These are phyloP conservation scores for Phyllosticta paracitricarpa DNA, from an alignment of 2,329 filamentous ascomycete genomes.

Conservation along the genomic window DNA sequence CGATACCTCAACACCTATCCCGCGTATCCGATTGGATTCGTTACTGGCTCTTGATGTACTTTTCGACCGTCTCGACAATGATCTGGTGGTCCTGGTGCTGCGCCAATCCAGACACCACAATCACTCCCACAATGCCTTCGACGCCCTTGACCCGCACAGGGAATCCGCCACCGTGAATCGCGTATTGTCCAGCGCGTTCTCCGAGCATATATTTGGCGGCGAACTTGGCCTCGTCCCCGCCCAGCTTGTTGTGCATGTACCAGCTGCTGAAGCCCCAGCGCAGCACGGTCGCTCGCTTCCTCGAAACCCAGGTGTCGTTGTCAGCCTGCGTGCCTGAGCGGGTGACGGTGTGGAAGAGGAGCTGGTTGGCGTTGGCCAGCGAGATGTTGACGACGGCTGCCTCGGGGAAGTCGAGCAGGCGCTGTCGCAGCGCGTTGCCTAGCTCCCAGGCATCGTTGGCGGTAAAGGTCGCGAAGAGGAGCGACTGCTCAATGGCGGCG, in stretches of 20 bases:
- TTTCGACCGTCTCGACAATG: slow-evolving; percentile 58
- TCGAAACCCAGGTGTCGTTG: slow-evolving; percentile 51
- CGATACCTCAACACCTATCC: not conserved
- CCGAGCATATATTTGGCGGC: slow-evolving; percentile 55
- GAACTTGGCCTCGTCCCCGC: slow-evolving; percentile 55
- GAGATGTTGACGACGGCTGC: slow-evolving; percentile 55
- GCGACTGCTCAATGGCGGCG: slow-evolving; percentile 31
- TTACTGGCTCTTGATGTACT: slow-evolving; percentile 30
- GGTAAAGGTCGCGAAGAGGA: slow-evolving; percentile 49
- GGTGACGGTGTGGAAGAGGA: slow-evolving; percentile 61
- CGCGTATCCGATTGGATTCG: not conserved
- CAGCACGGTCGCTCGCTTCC: slow-evolving; percentile 64
- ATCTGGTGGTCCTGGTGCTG: slow-evolving; percentile 70
- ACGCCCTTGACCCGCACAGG: slow-evolving; percentile 63
- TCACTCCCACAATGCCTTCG: slow-evolving; percentile 64
- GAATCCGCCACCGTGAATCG: slow-evolving; percentile 68
- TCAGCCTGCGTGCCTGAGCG: slow-evolving; percentile 60
- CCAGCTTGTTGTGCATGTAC: slow-evolving; percentile 60
- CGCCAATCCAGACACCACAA: slow-evolving; percentile 66
- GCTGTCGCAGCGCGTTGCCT: slow-evolving; percentile 52
- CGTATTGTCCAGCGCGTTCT: slow-evolving; percentile 49
- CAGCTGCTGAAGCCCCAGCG: slow-evolving; percentile 62
- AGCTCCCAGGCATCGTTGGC: slow-evolving; percentile 55
- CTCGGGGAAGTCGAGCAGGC: slow-evolving; percentile 44
- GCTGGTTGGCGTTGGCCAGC: slow-evolving; percentile 47